phyloP scores from a whole-genome alignment of 345 rosid genomes.

The Pistacia integerrima region DNA sequence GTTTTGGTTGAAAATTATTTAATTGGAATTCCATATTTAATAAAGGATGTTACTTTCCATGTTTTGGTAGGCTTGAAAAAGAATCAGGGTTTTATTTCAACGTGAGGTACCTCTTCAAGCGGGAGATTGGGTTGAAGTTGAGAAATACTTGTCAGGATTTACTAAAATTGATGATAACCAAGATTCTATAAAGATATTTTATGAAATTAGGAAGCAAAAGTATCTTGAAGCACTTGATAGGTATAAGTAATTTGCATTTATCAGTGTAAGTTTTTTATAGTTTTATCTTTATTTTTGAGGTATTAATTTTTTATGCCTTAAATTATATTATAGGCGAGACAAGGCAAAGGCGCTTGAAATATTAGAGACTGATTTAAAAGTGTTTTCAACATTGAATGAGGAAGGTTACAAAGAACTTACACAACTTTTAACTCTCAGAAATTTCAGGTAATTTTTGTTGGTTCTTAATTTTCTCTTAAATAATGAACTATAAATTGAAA shows the following conservation, averaged over 20 bases:
- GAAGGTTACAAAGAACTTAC: slow-evolving; percentile 76
- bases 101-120: slow-evolving; percentile 67
- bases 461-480: no score
- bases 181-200: slow-evolving; percentile 83
- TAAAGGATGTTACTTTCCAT: not conserved
- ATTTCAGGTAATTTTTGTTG: slow-evolving; percentile 56
- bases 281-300: not conserved
- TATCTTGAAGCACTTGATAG: slow-evolving; percentile 89
- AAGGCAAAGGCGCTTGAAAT: slow-evolving; percentile 83
- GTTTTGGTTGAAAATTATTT: not conserved
- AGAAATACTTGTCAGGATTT: slow-evolving; percentile 63
- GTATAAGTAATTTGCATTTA: slow-evolving; percentile 30
- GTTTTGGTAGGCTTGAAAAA: slow-evolving; percentile 57
- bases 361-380: slow-evolving; percentile 64
- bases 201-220: slow-evolving; percentile 88
- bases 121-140: slow-evolving; percentile 78
- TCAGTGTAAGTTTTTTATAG: not conserved
- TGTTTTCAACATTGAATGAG: slow-evolving; percentile 69
- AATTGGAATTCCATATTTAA: not conserved
- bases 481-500: not conserved
- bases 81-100: slow-evolving; percentile 73
- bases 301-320: not conserved
- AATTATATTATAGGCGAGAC: slow-evolving; percentile 52
- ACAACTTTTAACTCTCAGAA: slow-evolving; percentile 64
- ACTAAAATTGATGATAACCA: slow-evolving; percentile 73